A percentile compares a stretch with the other conserved stretches of the same genome.
Conservation (phyloP, 768 basidiomycete genomes). For the Lactarius sanguifluus region DNA sequence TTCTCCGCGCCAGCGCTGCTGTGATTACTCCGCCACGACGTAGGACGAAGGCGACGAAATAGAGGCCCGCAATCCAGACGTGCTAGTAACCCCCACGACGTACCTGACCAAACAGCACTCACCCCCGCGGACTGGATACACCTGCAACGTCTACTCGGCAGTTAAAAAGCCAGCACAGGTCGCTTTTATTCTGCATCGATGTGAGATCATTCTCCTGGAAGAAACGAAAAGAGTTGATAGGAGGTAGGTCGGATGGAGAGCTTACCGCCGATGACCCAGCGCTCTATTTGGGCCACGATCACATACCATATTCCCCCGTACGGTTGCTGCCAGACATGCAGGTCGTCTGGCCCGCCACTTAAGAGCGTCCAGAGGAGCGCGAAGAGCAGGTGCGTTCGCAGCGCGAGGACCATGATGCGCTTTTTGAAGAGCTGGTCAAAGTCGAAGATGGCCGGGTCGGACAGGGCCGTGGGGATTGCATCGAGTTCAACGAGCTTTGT, state of each 20-base stretch:
- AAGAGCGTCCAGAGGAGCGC: constrained; percentile 72
- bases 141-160: too few species aligned
- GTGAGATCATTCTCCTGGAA: too few species aligned
- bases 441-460: constrained; percentile 68
- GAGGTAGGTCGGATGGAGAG: constrained; percentile 15
- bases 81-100: too few species aligned
- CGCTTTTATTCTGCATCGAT: too few species aligned
- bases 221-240: too few species aligned
- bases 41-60: too few species aligned
- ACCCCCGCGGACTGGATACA: too few species aligned
- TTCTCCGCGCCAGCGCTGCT: too few species aligned
- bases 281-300: constrained; percentile 61
- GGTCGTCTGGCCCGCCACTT: constrained; percentile 59
- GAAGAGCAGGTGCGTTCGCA: constrained; percentile 53
- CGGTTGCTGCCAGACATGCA: constrained; percentile 35
- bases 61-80: too few species aligned
- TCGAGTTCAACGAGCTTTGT: constrained; percentile 40
- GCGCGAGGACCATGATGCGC: not conserved
- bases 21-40: too few species aligned
- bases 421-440: constrained; percentile 51
- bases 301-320: constrained; percentile 57
- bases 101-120: too few species aligned
- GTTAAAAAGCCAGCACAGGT: too few species aligned
- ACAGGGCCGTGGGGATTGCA: constrained; percentile 61
- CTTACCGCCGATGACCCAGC: constrained; percentile 83